Evolutionary conservation across 2,329 filamentous ascomycete genomes (phyloP).

Genomic region (Xylariaceae sp.): DNA sequence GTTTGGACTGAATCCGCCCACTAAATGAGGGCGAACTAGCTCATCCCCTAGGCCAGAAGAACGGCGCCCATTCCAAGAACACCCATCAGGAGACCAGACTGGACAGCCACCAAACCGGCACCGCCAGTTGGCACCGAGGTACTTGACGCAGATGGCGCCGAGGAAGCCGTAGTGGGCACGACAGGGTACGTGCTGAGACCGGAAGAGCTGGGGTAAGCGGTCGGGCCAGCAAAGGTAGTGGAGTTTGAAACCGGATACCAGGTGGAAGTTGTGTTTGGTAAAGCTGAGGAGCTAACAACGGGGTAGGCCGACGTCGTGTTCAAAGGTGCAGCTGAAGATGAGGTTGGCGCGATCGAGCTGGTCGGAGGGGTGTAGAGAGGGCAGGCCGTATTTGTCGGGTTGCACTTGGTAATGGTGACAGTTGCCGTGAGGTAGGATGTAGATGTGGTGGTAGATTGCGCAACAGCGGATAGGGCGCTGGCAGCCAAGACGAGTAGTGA

Average conservation of each 20-base stretch:
- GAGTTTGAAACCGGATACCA: constrained; percentile 31
- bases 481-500: constrained; percentile 33
- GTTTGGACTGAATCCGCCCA: too few relatives aligned
- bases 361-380: constrained; percentile 33
- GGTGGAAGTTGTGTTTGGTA: constrained; percentile 22
- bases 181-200: constrained; percentile 21
- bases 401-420: constrained; percentile 37
- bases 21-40: background rate
- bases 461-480: constrained; percentile 32
- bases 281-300: constrained; percentile 8
- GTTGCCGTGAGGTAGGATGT: constrained; percentile 35
- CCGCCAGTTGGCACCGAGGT: constrained; percentile 22
- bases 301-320: constrained; percentile 14
- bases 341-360: constrained; percentile 20
- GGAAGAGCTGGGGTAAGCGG: constrained; percentile 29
- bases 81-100: constrained; percentile 33
- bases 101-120: constrained; percentile 28
- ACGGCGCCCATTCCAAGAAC: constrained; percentile 33
- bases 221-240: constrained; percentile 25
- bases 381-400: constrained; percentile 34
- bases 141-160: constrained; percentile 18
- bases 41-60: constrained; percentile 28
- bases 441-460: constrained; percentile 35
- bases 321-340: constrained; percentile 14
- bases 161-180: constrained; percentile 11